Percentiles rank a stretch among this genome's conserved stretches.
phyloP scores from a whole-genome alignment of 495 filamentous ascomycete species.

The Tuber borchii region DNA sequence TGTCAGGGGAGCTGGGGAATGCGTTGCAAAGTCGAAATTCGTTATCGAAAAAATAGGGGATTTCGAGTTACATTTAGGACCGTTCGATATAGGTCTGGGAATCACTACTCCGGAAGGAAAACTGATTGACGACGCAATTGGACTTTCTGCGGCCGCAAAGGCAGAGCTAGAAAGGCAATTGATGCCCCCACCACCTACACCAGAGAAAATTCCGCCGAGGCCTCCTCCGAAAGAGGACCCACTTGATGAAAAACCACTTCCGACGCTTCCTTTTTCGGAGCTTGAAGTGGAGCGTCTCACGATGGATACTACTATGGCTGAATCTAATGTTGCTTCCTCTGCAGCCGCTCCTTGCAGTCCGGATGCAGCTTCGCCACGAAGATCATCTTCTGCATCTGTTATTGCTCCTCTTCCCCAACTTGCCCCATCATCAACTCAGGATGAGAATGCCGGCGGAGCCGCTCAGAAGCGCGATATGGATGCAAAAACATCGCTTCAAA shows the following conservation, averaged over 20 bases:
- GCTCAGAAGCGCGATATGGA: conserved; percentile 16
- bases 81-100: conserved; percentile 30
- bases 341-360: conserved; percentile 1
- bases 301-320: conserved; percentile 14
- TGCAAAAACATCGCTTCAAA: conserved; percentile 17
- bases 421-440: conserved; percentile 34
- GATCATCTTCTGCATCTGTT: conserved; percentile 34
- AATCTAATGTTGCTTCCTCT: conserved; percentile 4
- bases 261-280: conserved; percentile 13
- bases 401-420: conserved; percentile 42
- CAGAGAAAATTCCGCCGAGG: conserved; percentile 39
- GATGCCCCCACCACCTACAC: conserved; percentile 41
- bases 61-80: conserved; percentile 65
- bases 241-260: conserved; percentile 30
- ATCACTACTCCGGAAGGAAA: conserved; percentile 23
- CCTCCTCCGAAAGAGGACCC: conserved; percentile 38
- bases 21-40: conserved; percentile 72
- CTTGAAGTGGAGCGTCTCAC: conserved; percentile 2
- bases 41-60: conserved; percentile 89
- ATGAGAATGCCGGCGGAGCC: conserved; percentile 17
- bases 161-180: conserved; percentile 28
- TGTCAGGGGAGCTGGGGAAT: conserved; percentile 83
- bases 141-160: conserved; percentile 21
- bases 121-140: conserved; percentile 14
- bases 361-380: conserved; percentile 13